Percentiles rank a stretch among this genome's conserved stretches.
phyloP scores from a whole-genome alignment of 192 early-diverging fungal species.

The Mortierella claussenii region DNA sequence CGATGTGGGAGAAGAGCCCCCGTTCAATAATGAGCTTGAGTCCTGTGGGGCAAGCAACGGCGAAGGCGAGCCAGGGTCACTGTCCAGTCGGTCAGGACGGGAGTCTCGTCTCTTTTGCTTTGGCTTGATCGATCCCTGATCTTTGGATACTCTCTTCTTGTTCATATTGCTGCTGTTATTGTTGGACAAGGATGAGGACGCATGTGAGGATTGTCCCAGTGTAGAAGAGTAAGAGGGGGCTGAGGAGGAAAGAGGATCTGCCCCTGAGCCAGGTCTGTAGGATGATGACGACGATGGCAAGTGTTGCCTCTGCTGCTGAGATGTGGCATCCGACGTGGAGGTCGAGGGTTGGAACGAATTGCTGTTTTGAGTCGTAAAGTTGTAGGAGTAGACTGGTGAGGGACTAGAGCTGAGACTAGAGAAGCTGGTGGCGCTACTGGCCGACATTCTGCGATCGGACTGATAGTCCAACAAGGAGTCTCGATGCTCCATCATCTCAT shows the following conservation, averaged over 20 bases:
- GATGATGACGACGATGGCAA: constrained; percentile 8
- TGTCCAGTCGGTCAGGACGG: constrained; percentile 20
- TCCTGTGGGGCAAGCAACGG: constrained; percentile 24
- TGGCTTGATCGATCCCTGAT: constrained; percentile 39
- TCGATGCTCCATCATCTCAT: constrained; percentile 21
- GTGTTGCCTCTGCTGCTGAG: constrained; percentile 1
- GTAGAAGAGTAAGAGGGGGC: constrained; percentile 6
- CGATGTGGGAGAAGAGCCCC: constrained; percentile 7
- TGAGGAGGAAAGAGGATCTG: constrained; percentile 11
- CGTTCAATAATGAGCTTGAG: constrained; percentile 4
- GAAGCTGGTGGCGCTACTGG: constrained; percentile 40
- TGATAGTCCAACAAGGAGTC: constrained; percentile 26
- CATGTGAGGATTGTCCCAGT: neutral
- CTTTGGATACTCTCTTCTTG: constrained; percentile 46
- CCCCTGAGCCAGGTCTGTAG: constrained; percentile 7
- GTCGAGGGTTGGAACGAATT: constrained; percentile 7
- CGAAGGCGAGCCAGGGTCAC: constrained; percentile 34
- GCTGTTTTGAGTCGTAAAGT: constrained; percentile 6
- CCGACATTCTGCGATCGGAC: constrained; percentile 49
- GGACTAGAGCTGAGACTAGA: constrained; percentile 48
- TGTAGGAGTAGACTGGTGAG: constrained; percentile 32
- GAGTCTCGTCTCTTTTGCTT: constrained; percentile 41
- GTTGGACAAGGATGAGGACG: neutral
- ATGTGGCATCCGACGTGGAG: neutral
- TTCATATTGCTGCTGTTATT: constrained; percentile 13